Evolutionary conservation across 1,139 yeast species (phyloP), one percentile per base, ranked within the genome.

Genomic region (Zhuliangozyma parablackwelliae): DNA sequence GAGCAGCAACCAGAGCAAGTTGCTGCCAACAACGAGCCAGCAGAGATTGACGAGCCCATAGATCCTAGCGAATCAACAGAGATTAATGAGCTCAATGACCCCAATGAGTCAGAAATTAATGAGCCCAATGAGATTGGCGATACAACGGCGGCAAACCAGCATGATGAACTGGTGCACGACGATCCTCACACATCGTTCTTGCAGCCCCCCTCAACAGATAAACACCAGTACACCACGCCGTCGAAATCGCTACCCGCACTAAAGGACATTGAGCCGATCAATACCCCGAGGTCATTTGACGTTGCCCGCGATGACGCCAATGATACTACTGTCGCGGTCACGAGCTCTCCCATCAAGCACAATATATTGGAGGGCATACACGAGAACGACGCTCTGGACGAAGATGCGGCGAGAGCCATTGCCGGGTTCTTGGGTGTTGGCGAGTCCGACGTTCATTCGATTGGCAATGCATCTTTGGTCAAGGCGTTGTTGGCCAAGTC

Each of bases 211-310:
- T 30, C 38, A 2, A 41, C 37, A 20, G 37, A 35, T 24, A 51
- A 49, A 35, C 36, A 30, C 10, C 59, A 54, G 30, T 64, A 63
- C 41, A 57, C 69, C n/a, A 69, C 75, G 8, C 75, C 75, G 1
- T 65, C 65, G 54, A 69, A 69, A 44, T 53, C 61, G 12, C 54
- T 70, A 25, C 75, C 75, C 3, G 63, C 75, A 6, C 51, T 69
- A 26, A 70, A 69, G 49, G 75, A 69, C 37, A 67, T 69, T 16
- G 75, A 69, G 33, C 50, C 54, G 10, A 69, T 70, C 27, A 59
- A 54, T 7, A 70, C 76, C 2, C 75, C 75, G 1, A 69, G 68
- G 40, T 49, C 65, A 10, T 69, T 70, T 46, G 48, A 51, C 32
- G 75, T 70, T 10, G 75, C 76, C 12, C 57, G 52, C 42, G 75